phyloP scores from a whole-genome alignment of 1,284 basidiomycete species.

The Tylopilus sp. region DNA sequence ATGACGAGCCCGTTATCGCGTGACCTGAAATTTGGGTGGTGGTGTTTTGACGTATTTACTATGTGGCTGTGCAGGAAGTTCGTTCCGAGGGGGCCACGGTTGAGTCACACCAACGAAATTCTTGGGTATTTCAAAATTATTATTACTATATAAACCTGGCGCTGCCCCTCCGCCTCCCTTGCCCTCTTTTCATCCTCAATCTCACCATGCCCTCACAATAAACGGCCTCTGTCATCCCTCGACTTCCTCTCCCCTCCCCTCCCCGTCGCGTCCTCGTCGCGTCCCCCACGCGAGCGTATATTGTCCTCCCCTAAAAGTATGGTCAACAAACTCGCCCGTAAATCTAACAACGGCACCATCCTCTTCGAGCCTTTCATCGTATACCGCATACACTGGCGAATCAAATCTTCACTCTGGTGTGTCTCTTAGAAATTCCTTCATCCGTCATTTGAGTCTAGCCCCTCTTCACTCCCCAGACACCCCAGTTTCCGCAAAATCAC shows the following conservation, averaged over 20 bases:
- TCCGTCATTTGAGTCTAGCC: conserved; percentile 1
- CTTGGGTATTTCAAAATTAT: conserved; percentile 31
- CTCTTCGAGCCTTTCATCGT: conserved; percentile 82
- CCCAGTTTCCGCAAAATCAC: conserved; percentile 6
- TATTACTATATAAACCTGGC: conserved; percentile 32
- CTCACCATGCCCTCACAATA: conserved; percentile 44
- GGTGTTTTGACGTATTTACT: conserved; percentile 28
- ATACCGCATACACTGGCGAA: conserved; percentile 73
- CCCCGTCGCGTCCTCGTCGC: conserved; percentile 5
- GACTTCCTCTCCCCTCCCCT: conserved; percentile 16
- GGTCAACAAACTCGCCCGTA: conserved; percentile 76
- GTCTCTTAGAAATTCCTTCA: conserved; percentile 5
- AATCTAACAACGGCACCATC: conserved; percentile 77
- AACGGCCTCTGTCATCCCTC: conserved; percentile 24
- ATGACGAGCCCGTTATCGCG: conserved; percentile 15
- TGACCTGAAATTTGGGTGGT: conserved; percentile 18
- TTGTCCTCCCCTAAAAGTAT: conserved; percentile 56
- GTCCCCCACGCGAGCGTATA: conserved; percentile 36
- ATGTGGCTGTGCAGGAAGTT: conserved; percentile 31
- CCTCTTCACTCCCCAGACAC: conserved; percentile 19
- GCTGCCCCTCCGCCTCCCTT: conserved; percentile 4
- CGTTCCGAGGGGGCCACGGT: conserved; percentile 26
- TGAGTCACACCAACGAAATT: conserved; percentile 28
- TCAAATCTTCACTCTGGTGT: conserved; percentile 17
- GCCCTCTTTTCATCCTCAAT: conserved; percentile 22